Base-by-base conservation (phyloP, 371 early-diverging fungal species). In the Mortierella polycephala region DNA sequence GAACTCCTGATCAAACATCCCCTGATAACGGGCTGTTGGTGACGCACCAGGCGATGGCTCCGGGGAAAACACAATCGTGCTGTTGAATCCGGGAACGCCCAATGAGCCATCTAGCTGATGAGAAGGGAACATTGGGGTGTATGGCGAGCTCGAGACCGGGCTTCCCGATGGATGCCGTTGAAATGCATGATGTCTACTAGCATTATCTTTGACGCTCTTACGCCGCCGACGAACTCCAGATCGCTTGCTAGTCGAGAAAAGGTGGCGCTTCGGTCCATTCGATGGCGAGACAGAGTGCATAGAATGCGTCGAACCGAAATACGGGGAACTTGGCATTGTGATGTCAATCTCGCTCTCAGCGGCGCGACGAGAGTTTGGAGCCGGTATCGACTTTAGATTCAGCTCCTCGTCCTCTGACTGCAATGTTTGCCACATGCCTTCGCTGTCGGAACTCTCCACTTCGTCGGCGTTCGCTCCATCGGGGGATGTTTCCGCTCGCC, bases 351-450 rank as follows among this genome's bases (percentile, higher is more conserved):
- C 66, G 20, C 23, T 42, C 30, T 4, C 30, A 7, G 64, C 55
- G 7, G 39, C 14, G 1, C 60, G 21, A 11, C 53, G 54, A 39
- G 60, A 42, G 66, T 55, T 62, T 40, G 70, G 70, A 10, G 52
- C 50, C 37, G 58, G 53, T 3, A 44, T 37, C 54, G 58, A 39
- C 13, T 42, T 51, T 46, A 37, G 20, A 18, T 46, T 52, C 11
- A 57, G 0, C 14, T 62, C 60, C 23, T 62, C 76, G 1, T 62
- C 60, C 23, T 62, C 76, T 5, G 57, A 10, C 37, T 58, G 55
- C 40, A 76, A 23, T 6, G 76, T 76, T 20, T 71, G 71, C 76
- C 76, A 76, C 71, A 71, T 67, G n/a, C 61, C 62, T 30, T 30
- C 30, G 30, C 30, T 30, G 23, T 76, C 76, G 11, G 60, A 18